phyloP scores from a whole-genome alignment of 441 rosid species.

The Populus hybrid region DNA sequence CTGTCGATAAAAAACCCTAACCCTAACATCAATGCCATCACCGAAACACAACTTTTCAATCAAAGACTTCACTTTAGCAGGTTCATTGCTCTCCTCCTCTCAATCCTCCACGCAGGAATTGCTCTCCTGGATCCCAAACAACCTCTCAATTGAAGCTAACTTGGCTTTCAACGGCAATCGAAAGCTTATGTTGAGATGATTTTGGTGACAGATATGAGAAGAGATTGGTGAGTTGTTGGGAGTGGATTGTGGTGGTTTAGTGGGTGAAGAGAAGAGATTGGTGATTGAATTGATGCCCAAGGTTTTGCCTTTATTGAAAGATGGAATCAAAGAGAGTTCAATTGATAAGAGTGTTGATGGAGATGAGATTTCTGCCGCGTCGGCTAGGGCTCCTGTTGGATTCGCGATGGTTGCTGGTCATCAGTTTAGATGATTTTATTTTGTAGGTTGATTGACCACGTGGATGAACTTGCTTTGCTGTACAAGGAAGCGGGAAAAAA shows the following conservation, averaged over 20 bases:
- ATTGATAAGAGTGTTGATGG: slow-evolving; percentile 46
- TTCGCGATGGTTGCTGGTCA: slow-evolving; percentile 62
- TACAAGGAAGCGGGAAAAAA: slow-evolving; percentile 74
- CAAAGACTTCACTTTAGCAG: slow-evolving; percentile 53
- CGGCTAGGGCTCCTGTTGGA: slow-evolving; percentile 69
- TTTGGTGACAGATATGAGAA: slow-evolving; percentile 25
- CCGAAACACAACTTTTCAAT: slow-evolving; percentile 23
- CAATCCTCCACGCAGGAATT: slow-evolving; percentile 47
- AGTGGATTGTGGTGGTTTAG: slow-evolving; percentile 19
- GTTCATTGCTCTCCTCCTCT: slow-evolving; percentile 62
- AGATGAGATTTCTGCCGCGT: slow-evolving; percentile 53
- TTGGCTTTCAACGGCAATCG: slow-evolving; percentile 40
- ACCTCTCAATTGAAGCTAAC: slow-evolving; percentile 29
- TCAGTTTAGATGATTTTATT: slow-evolving; percentile 47
- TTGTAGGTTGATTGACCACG: slow-evolving; percentile 49
- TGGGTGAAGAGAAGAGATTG: slow-evolving; percentile 30
- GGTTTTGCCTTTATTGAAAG: slow-evolving; percentile 57
- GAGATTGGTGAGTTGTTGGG: slow-evolving; percentile 21
- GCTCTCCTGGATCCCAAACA: slow-evolving; percentile 67
- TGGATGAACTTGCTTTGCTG: slow-evolving; percentile 63
- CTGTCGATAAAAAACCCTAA: slow-evolving; percentile 14
- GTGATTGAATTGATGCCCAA: slow-evolving; percentile 52
- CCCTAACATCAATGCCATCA: slow-evolving; percentile 2
- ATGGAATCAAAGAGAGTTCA: slow-evolving; percentile 58
- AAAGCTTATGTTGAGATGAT: slow-evolving; percentile 24